phyloP scores from a whole-genome alignment of 768 basidiomycete species.

The Lactarius quietus region DNA sequence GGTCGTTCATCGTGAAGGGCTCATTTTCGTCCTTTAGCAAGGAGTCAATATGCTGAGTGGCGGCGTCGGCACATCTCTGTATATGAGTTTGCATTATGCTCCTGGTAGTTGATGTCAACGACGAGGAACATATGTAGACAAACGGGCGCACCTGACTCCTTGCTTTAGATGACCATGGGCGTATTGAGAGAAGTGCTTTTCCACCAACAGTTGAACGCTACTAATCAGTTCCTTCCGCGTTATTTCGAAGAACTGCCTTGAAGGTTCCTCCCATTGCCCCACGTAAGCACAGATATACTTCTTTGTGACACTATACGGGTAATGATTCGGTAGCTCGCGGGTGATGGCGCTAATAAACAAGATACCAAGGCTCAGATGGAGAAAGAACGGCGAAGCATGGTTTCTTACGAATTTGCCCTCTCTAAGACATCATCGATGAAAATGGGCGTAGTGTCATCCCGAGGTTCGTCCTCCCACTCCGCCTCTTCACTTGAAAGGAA shows the following conservation, averaged over 20 bases:
- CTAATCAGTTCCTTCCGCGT: constrained; percentile 41
- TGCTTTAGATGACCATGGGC: constrained; percentile 52
- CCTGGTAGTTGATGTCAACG: neutral
- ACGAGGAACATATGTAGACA: neutral
- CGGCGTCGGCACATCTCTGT: neutral
- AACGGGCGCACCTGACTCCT: constrained; percentile 39
- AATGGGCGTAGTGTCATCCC: constrained; percentile 31
- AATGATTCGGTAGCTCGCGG: constrained; percentile 66
- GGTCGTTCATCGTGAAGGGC: constrained; percentile 3
- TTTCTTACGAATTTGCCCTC: constrained; percentile 46
- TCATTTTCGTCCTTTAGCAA: constrained; percentile 8
- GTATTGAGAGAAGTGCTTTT: constrained; percentile 48
- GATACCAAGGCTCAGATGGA: neutral
- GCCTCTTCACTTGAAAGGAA: constrained; percentile 31
- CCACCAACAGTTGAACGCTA: constrained; percentile 25
- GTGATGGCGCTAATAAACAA: constrained; percentile 54
- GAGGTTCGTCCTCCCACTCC: neutral
- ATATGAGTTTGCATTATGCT: constrained; percentile 17
- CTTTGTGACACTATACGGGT: constrained; percentile 58
- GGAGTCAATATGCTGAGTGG: constrained; percentile 12
- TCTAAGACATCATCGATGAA: constrained; percentile 53
- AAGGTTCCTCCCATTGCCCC: constrained; percentile 47
- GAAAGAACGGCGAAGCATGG: neutral
- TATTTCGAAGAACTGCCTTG: constrained; percentile 41
- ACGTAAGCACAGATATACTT: constrained; percentile 47